Percentiles rank a stretch among this genome's conserved stretches.
These are phyloP conservation scores for Rhododendron mucronatum DNA, from an alignment of 148 eudicot species.

Conservation along the genomic window DNA sequence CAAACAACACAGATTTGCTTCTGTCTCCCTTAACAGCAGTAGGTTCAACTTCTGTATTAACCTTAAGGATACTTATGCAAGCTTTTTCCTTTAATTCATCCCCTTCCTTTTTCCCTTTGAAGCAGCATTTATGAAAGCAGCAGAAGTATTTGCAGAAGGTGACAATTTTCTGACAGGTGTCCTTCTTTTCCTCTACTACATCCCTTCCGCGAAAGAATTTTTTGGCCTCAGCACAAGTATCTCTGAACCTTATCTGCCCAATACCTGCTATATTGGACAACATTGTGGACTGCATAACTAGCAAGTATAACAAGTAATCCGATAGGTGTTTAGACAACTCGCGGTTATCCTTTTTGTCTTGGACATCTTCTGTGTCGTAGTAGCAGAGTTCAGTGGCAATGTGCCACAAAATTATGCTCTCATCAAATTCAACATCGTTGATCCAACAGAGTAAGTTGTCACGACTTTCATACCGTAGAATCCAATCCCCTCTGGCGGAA, in stretches of 20 bases:
- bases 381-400: not conserved
- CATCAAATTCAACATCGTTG: not conserved
- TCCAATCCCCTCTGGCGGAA: not conserved
- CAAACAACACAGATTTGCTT: constrained; percentile 19
- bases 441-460: not conserved
- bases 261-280: constrained; percentile 30
- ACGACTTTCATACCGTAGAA: not conserved
- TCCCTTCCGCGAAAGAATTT: too few species aligned
- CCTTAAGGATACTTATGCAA: not conserved
- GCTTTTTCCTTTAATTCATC: not conserved
- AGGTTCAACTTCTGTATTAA: not conserved
- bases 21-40: constrained; percentile 12
- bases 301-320: constrained; percentile 24
- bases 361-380: not conserved
- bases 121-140: not conserved
- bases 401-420: not conserved
- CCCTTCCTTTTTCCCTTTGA: not conserved
- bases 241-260: constrained; percentile 31
- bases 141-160: too few species aligned
- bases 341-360: not conserved
- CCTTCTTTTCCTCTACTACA: too few species aligned
- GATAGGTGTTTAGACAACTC: constrained; percentile 23
- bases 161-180: too few species aligned
- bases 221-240: constrained; percentile 34
- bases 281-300: constrained; percentile 29